Conservation (phyloP, 805 yeast species). For the Metschnikowia picachoensis region DNA sequence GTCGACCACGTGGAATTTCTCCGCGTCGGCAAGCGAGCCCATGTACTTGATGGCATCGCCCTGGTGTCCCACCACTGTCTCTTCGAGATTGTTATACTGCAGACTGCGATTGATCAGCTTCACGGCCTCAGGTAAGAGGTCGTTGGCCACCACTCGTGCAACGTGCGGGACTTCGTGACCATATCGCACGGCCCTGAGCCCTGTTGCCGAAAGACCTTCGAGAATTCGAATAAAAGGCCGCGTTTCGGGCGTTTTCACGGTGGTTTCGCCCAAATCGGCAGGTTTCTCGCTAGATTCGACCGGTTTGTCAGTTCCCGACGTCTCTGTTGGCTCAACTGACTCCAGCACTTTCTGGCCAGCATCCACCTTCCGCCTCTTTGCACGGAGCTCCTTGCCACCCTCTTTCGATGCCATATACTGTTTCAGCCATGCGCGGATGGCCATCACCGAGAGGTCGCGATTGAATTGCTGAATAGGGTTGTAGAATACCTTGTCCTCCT, state of each 20-base stretch:
- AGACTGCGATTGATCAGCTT: constrained; percentile 71
- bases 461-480: constrained; percentile 97
- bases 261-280: neutral
- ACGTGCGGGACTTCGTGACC: constrained; percentile 86
- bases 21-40: constrained; percentile 43
- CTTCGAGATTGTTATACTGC: constrained; percentile 55
- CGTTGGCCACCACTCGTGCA: constrained; percentile 80
- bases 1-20: constrained; percentile 78
- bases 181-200: constrained; percentile 88
- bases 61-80: constrained; percentile 59
- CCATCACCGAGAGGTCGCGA: constrained; percentile 81
- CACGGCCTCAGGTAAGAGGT: constrained; percentile 82
- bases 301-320: too few species aligned
- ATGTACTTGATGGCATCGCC: constrained; percentile 92
- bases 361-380: constrained; percentile 14
- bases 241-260: neutral
- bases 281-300: neutral
- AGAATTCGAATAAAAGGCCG: constrained; percentile 48
- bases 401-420: constrained; percentile 42
- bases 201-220: constrained; percentile 94
- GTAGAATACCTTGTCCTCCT: constrained; percentile 81
- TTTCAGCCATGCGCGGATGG: constrained; percentile 83
- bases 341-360: neutral
- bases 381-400: constrained; percentile 23
- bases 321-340: too few species aligned